Evolutionary conservation across 768 basidiomycete genomes (phyloP).

Genomic region (Tricholoma furcatifolium): DNA sequence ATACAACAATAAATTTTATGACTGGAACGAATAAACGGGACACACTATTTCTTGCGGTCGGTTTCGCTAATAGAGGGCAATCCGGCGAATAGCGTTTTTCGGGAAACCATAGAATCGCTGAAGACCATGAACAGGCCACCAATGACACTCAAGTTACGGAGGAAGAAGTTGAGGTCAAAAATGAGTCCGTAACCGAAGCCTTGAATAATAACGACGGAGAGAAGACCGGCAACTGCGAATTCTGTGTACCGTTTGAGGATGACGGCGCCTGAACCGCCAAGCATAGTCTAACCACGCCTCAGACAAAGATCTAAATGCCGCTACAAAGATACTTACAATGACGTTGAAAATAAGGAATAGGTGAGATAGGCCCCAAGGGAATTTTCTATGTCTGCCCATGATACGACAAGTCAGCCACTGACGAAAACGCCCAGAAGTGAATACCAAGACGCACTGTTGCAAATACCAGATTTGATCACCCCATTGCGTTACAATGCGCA

Average conservation of each 20-base stretch:
- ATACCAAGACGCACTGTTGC: slow-evolving; percentile 67
- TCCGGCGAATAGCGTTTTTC: slow-evolving; percentile 88
- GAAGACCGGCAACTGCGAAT: slow-evolving; percentile 85
- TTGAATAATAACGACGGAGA: slow-evolving; percentile 90
- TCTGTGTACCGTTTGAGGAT: slow-evolving; percentile 88
- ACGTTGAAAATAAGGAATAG: slow-evolving; percentile 91
- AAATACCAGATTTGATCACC: slow-evolving; percentile 97
- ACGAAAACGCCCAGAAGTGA: background rate
- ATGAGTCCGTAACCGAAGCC: slow-evolving; percentile 99
- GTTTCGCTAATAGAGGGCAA: slow-evolving; percentile 89
- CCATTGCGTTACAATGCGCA: slow-evolving; percentile 94
- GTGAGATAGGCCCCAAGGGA: slow-evolving; percentile 95
- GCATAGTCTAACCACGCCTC: slow-evolving; percentile 67
- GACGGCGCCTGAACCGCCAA: slow-evolving; percentile 78
- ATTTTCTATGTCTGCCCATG: slow-evolving; percentile 77
- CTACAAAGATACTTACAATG: slow-evolving; percentile 56
- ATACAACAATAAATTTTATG: background rate
- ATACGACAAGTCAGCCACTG: slow-evolving; percentile 11
- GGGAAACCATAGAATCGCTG: slow-evolving; percentile 88
- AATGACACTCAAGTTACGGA: slow-evolving; percentile 96
- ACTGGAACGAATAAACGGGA: background rate
- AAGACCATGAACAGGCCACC: slow-evolving; percentile 99
- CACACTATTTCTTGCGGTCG: slow-evolving; percentile 98
- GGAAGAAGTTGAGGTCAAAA: slow-evolving; percentile 99
- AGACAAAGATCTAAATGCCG: background rate